Evolutionary conservation across 192 early-diverging fungal species (phyloP), one percentile per base, ranked within the genome.

Genomic region (Mortierella antarctica): DNA sequence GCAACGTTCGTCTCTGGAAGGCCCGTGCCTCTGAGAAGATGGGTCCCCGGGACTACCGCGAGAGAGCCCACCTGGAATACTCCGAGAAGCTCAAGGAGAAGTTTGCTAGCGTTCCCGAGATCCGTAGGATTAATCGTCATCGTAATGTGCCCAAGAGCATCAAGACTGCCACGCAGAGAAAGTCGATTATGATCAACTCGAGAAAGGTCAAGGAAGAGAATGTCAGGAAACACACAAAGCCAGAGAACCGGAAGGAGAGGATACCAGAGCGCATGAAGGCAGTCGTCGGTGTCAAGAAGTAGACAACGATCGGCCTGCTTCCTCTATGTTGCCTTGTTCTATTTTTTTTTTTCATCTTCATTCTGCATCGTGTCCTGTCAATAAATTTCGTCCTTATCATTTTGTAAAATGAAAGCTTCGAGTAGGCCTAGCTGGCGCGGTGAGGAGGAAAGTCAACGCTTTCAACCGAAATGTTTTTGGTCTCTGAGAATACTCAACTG

Each of bases 1-100:
- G 97, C 67, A 99, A 96, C 80, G 86, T 99, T 75, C 92, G 98
- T 51, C 72, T 99, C 61, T 99, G 98, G 98, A 98, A 97, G 80
- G 96, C 96, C 2, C 84, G 90, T 14, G 96, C 96, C n/a, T 92
- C 91, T 1, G 95, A 97, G 74, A 96, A 95, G 79, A 73, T 88
- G 73, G 88, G 84, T 45, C 62, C 86, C 59, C 89, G 88, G 66
- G 90, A 90, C 46, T 88, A 87, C 74, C 90, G 95, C 70, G 93
- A 99, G 83, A 88, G 92, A 51, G 87, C 86, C 17, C 85, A 92
- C 42, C 67, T 94, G 31, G 92, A 95, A 62, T 98, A 98, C 83
- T 73, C 89, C 9, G 91, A 95, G 40, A 91, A 95, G 60, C 88
- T 99, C 75, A 98, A 97, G 86, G 95, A 96, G 62, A 90, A 95